phyloP scores from a whole-genome alignment of 1,284 basidiomycete genomes.

The Thecaphora thlaspeos region DNA sequence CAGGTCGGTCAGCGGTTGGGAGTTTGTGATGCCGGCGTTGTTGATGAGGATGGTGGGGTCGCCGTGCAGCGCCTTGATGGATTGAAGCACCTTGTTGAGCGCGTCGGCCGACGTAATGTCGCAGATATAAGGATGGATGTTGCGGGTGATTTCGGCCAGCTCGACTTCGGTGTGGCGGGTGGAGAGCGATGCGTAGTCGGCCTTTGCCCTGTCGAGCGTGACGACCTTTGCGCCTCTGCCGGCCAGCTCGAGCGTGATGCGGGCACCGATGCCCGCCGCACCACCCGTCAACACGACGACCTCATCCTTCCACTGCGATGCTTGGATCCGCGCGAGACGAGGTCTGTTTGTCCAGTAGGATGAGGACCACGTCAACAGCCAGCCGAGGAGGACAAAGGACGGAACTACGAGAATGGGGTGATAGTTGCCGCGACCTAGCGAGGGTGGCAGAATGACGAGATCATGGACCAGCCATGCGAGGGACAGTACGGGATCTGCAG shows the following conservation, averaged over 20 bases:
- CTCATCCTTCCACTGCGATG: conserved; percentile 22
- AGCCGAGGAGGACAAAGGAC: conserved; percentile 4
- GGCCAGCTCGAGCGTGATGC: conserved; percentile 78
- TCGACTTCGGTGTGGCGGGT: background rate
- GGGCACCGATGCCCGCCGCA: conserved; percentile 80
- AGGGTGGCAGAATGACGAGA: too few relatives aligned
- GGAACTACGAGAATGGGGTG: background rate
- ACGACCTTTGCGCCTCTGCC: conserved; percentile 77
- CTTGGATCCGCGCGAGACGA: conserved; percentile 10
- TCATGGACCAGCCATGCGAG: conserved; percentile 6
- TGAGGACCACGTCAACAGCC: conserved; percentile 12
- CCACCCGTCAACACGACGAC: conserved; percentile 61
- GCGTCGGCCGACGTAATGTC: conserved; percentile 32
- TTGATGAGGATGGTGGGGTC: conserved; percentile 77
- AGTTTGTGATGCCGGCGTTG: conserved; percentile 92
- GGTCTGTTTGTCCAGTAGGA: conserved; percentile 23
- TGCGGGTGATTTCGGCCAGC: conserved; percentile 1
- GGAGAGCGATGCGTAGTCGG: conserved; percentile 1
- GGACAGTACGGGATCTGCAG: conserved; percentile 20
- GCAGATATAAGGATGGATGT: conserved; percentile 41
- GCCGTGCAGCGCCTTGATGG: conserved; percentile 21
- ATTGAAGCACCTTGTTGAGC: conserved; percentile 24
- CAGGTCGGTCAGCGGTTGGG: conserved; percentile 79
- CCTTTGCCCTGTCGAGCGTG: conserved; percentile 67
- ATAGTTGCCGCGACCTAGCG: background rate